Evolutionary conservation across 441 rosid genomes (phyloP), one percentile per base, ranked within the genome.

Genomic region (Erysimum pusillum): DNA sequence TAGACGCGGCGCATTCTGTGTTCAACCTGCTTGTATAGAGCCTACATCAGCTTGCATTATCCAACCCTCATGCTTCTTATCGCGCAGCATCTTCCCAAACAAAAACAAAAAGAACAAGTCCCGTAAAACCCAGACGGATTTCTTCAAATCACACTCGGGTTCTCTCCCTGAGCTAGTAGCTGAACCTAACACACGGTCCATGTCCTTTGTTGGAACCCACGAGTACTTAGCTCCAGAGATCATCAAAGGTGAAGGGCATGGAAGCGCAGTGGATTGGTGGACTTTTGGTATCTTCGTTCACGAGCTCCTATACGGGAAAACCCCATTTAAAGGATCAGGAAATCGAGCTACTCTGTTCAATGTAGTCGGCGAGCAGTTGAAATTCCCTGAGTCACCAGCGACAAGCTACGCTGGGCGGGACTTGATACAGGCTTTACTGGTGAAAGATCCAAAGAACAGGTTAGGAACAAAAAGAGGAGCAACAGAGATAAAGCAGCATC

Each of bases 261-360:
- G 97, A 54, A 92, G 98, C 75, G 97, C 97, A 14, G 97, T 94
- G n/a, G 98, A 94, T 48, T 94, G 98, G 97, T 92, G 98, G 98
- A 94, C 98, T 2, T 92, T 91, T 46, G 98, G 98, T 12, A 91
- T 96, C 74, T 96, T 96, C 79, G 75, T 93, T 71, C 94, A 96
- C 3, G 99, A 96, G 76, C 82, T 96, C 17, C 73, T 93, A 0
- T 91, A 88, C 3, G 98, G 98, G 4, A 96, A 90, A 76, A 94
- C 99, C 0, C 98, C 98, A 31, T 94, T 92, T 71, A 94, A 91
- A 83, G 98, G 98, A 20, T 87, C 97, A 34, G 99, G 97, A n/a
- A 96, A 96, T 78, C 87, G 97, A 3, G 98, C 97, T 34, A 96
- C 99, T 9, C 81, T 96, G 67, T 91, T 96, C 81, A 93, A 93